Percentiles rank a stretch among this genome's conserved stretches.
phyloP scores from a whole-genome alignment of 1,139 yeast species.

The Scheffersomyces illinoinensis region DNA sequence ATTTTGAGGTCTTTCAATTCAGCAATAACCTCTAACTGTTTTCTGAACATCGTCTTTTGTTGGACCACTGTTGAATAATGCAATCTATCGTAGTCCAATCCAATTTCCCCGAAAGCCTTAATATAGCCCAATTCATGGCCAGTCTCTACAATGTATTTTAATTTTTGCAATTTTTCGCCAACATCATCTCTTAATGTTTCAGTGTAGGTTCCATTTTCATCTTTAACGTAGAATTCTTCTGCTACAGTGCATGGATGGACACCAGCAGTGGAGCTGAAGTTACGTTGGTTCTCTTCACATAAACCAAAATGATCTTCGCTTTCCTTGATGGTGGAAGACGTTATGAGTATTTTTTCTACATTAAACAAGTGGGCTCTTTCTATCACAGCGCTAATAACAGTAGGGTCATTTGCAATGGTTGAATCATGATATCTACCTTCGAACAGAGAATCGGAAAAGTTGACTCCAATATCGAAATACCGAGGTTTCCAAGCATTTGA shows the following conservation, averaged over 20 bases:
- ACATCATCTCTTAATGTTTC: slow-evolving; percentile 25
- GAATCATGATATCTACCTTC: slow-evolving; percentile 76
- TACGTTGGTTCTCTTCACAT: slow-evolving; percentile 30
- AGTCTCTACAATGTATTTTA: slow-evolving; percentile 48
- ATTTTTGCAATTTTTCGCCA: slow-evolving; percentile 42
- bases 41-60: slow-evolving; percentile 66
- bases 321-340: slow-evolving; percentile 78
- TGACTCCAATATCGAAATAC: slow-evolving; percentile 65
- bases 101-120: slow-evolving; percentile 90
- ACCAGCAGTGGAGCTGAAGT: slow-evolving; percentile 74
- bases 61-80: slow-evolving; percentile 68
- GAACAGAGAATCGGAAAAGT: slow-evolving; percentile 88
- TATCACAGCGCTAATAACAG: slow-evolving; percentile 66
- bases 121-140: slow-evolving; percentile 55
- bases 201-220: slow-evolving; percentile 17
- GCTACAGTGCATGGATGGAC: slow-evolving; percentile 91
- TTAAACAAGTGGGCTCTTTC: slow-evolving; percentile 64
- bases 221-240: slow-evolving; percentile 45
- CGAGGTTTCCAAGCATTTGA: slow-evolving; percentile 38
- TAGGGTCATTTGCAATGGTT: slow-evolving; percentile 52
- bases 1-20: slow-evolving; percentile 47
- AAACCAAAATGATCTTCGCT: slow-evolving; percentile 46
- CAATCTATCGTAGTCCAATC: slow-evolving; percentile 89
- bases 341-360: slow-evolving; percentile 71
- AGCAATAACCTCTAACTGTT: slow-evolving; percentile 67